A percentile compares a stretch with the other conserved stretches of the same genome.
These are phyloP conservation scores for Didymella pinodella DNA, from an alignment of 2,329 filamentous ascomycete genomes.

Conservation along the genomic window DNA sequence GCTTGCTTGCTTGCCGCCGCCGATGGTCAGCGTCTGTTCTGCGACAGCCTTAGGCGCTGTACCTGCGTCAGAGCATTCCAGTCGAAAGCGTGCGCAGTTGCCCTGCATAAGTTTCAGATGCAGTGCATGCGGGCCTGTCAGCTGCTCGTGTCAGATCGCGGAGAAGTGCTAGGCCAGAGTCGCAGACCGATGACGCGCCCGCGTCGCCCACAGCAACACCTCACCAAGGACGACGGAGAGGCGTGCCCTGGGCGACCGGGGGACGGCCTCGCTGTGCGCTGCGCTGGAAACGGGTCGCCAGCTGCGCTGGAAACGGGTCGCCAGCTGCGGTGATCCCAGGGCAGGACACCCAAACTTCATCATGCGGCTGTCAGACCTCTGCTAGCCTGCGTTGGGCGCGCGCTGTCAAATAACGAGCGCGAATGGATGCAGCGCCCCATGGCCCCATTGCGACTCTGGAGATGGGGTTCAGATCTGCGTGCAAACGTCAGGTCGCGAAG, in stretches of 20 bases:
- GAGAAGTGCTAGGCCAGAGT: background rate
- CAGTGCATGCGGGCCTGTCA: constrained; percentile 18
- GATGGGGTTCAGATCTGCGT: constrained; percentile 14
- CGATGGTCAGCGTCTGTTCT: background rate
- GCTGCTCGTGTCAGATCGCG: constrained; percentile 13
- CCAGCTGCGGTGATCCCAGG: constrained; percentile 19
- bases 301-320: constrained; percentile 14
- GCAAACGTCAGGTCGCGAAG: constrained; percentile 10
- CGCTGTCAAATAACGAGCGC: constrained; percentile 13
- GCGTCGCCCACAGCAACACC: constrained; percentile 9
- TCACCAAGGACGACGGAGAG: background rate
- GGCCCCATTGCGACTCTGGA: constrained; percentile 7
- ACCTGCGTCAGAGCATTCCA: constrained; percentile 26
- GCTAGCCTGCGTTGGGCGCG: constrained; percentile 13
- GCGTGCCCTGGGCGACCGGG: constrained; percentile 14
- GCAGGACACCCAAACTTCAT: constrained; percentile 13
- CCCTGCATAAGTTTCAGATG: constrained; percentile 29
- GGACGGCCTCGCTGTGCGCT: constrained; percentile 4
- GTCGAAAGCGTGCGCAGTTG: constrained; percentile 6
- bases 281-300: constrained; percentile 10
- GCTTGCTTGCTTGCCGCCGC: background rate
- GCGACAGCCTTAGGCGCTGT: constrained; percentile 9
- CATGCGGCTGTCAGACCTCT: constrained; percentile 12
- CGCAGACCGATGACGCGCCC: constrained; percentile 1
- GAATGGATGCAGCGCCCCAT: constrained; percentile 4